Conservation (phyloP, 1,284 basidiomycete species). For the Cystobasidium pallidum region DNA sequence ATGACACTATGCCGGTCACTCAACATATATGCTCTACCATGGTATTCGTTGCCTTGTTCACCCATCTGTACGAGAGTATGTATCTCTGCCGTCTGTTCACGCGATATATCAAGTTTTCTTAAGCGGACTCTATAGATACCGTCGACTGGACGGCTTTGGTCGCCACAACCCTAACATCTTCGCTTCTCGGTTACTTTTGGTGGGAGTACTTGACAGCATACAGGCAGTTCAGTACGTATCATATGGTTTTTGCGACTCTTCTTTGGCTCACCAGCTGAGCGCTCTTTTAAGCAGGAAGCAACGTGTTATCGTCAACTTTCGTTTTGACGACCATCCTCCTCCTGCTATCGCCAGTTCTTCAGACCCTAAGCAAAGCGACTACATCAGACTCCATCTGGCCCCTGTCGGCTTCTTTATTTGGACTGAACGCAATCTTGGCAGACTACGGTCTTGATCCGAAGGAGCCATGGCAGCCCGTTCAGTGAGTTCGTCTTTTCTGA, state of each 20-base stretch:
- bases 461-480: conserved; percentile 43
- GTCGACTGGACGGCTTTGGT: conserved; percentile 34
- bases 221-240: conserved; percentile 2
- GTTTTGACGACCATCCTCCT: conserved; percentile 85
- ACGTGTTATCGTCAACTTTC: conserved; percentile 59
- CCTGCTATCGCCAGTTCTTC: conserved; percentile 85
- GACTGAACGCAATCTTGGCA: conserved; percentile 67
- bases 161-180: conserved; percentile 52
- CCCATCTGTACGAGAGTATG: conserved; percentile 66
- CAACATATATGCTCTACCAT: conserved; percentile 81
- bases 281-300: not conserved
- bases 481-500: conserved; percentile 23
- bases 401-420: conserved; percentile 69
- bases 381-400: conserved; percentile 98
- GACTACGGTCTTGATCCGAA: conserved; percentile 64
- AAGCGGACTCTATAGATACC: not conserved
- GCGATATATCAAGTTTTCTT: not conserved
- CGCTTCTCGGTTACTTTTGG: conserved; percentile 58
- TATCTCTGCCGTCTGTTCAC: conserved; percentile 53
- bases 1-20: conserved; percentile 75
- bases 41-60: conserved; percentile 79
- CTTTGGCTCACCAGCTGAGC: not conserved
- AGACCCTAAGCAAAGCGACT: conserved; percentile 89
- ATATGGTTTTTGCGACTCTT: not conserved
- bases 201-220: conserved; percentile 40